Evolutionary conservation across 2,329 filamentous ascomycete genomes (phyloP).

Genomic region (Fusarium sp.): DNA sequence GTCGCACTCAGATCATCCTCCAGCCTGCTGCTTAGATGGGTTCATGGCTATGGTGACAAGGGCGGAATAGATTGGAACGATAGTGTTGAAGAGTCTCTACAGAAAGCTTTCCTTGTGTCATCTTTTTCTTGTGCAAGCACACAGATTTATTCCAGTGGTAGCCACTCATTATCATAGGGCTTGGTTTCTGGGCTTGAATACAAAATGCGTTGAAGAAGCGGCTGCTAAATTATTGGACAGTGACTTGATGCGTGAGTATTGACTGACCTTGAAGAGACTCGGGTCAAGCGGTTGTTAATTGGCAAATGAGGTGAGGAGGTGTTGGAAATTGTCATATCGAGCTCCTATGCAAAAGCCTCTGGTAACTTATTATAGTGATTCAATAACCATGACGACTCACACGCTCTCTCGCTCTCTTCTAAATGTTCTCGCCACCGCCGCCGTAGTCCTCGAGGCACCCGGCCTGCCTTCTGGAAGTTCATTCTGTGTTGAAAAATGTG

Average conservation of each 20-base stretch:
- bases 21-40: not conserved
- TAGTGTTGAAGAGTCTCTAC: not conserved
- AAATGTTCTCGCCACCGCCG: no score
- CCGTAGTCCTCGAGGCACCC: no score
- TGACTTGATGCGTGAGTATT: not conserved
- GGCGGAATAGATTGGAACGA: not conserved
- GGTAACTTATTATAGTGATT: no score
- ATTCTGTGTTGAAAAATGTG: no score
- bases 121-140: not conserved
- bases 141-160: not conserved
- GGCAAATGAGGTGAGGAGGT: no score
- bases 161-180: not conserved
- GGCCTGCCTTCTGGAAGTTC: no score
- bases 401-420: no score
- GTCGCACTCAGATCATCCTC: slow-evolving; percentile 17
- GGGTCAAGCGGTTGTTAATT: no score
- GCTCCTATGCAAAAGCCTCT: no score
- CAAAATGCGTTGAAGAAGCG: not conserved
- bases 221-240: rapidly evolving
- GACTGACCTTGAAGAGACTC: not conserved
- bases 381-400: no score
- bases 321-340: no score
- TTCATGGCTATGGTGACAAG: not conserved
- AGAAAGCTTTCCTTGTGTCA: not conserved
- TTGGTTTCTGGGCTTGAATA: not conserved